A percentile compares a stretch with the other conserved stretches of the same genome.
These are phyloP conservation scores for Microglena sp. DNA, from an alignment of 139 green algal genomes.

Conservation along the genomic window DNA sequence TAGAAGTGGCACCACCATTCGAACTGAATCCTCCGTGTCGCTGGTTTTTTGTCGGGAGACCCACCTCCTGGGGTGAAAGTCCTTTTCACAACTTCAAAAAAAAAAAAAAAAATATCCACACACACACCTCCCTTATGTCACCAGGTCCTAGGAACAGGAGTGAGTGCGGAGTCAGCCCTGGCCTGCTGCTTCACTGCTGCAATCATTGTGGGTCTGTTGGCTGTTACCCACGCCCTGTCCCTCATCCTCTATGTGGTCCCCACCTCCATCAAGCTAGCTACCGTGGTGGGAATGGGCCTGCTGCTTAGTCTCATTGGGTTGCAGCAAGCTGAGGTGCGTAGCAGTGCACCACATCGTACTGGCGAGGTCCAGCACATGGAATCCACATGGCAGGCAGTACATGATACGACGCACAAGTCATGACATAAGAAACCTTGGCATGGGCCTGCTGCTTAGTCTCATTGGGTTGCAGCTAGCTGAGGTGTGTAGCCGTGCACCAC, in stretches of 20 bases:
- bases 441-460: constrained; percentile 41
- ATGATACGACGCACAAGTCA: too few species aligned
- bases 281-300: constrained; percentile 43
- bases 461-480: constrained; percentile 30
- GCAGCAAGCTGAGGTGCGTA: constrained; percentile 19
- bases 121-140: constrained; percentile 6
- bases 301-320: constrained; percentile 40
- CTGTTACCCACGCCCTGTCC: constrained; percentile 20
- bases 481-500: too few species aligned
- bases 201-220: constrained; percentile 25
- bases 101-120: background rate
- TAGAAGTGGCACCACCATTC: too few species aligned
- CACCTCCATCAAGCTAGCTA: constrained; percentile 40
- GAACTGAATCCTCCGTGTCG: too few species aligned
- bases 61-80: too few species aligned
- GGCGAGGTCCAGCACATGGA: too few species aligned
- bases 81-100: too few species aligned
- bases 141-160: constrained; percentile 20
- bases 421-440: too few species aligned
- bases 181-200: constrained; percentile 27
- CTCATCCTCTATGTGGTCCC: constrained; percentile 31
- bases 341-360: too few species aligned
- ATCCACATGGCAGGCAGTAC: too few species aligned
- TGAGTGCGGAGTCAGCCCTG: constrained; percentile 19
- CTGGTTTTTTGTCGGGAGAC: too few species aligned